phyloP scores from a whole-genome alignment of 495 filamentous ascomycete species.

The Aspergillus egyptiacus region DNA sequence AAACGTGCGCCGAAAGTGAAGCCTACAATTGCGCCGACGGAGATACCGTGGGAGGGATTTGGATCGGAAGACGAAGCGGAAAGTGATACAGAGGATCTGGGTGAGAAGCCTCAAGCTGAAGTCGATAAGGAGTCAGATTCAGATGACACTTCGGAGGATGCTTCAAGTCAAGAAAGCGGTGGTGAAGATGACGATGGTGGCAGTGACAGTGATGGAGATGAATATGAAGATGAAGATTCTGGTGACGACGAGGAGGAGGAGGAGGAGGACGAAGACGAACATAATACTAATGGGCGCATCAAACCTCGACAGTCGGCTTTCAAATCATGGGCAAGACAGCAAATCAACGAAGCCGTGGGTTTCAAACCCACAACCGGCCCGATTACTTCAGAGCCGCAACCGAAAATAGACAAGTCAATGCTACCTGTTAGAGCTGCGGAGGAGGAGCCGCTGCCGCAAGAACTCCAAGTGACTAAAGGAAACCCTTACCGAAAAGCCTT shows the following conservation, averaged over 20 bases:
- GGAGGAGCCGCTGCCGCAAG: conserved; percentile 69
- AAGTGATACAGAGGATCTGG: conserved; percentile 15
- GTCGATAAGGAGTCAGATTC: conserved; percentile 16
- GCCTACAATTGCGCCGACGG: conserved; percentile 30
- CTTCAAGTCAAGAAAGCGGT: conserved; percentile 15
- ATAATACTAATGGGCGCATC: conserved; percentile 33
- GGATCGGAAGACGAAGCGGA: conserved; percentile 40
- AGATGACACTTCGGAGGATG: conserved; percentile 20
- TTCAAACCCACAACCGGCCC: conserved; percentile 49
- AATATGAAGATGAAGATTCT: conserved; percentile 22
- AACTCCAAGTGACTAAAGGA: conserved; percentile 56
- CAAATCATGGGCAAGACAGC: conserved; percentile 85
- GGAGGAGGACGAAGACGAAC: conserved; percentile 26
- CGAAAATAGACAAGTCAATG: conserved; percentile 21
- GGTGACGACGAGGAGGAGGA: conserved; percentile 21
- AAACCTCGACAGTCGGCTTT: conserved; percentile 63
- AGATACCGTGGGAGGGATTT: conserved; percentile 58
- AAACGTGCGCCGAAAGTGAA: conserved; percentile 35
- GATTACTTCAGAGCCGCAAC: conserved; percentile 25
- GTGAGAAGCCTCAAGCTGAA: conserved; percentile 14
- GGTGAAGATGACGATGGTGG: conserved; percentile 21
- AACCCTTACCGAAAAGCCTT: conserved; percentile 66
- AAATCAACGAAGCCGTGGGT: conserved; percentile 69
- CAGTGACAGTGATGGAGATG: conserved; percentile 22
- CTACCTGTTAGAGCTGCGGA: conserved; percentile 44